Conservation (phyloP, 352 stramenopile species). For the Pythium plurisporium region DNA sequence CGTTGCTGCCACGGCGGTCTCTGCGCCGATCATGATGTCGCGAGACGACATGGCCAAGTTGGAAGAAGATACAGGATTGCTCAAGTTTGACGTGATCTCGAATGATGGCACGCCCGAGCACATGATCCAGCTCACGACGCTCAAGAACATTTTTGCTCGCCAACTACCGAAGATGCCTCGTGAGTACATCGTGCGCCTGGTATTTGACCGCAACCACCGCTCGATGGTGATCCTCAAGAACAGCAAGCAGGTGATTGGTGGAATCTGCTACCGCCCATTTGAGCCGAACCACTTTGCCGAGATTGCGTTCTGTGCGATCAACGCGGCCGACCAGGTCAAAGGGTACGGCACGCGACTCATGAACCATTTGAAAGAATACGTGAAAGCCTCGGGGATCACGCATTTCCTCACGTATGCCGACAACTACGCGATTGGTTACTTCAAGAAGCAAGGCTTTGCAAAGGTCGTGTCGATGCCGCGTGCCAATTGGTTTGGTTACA, state of each 20-base stretch:
- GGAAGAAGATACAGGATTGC: conserved; percentile 69
- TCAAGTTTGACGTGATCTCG: conserved; percentile 87
- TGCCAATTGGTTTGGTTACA: conserved; percentile 95
- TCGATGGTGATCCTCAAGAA: conserved; percentile 94
- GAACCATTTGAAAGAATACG: conserved; percentile 99
- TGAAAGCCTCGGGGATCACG: conserved; percentile 87
- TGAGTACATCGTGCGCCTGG: conserved; percentile 98
- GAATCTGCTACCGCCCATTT: conserved; percentile 98
- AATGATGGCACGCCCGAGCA: conserved; percentile 88
- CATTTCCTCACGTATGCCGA: conserved; percentile 99
- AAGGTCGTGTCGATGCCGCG: conserved; percentile 84
- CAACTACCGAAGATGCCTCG: conserved; percentile 99
- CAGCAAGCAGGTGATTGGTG: conserved; percentile 92
- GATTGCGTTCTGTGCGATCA: conserved; percentile 99
- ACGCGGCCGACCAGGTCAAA: conserved; percentile 93
- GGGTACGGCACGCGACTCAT: conserved; percentile 99
- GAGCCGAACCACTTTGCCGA: conserved; percentile 95
- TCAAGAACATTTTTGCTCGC: conserved; percentile 98
- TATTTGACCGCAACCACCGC: conserved; percentile 95
- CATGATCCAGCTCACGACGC: conserved; percentile 90
- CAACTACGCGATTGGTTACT: conserved; percentile 99
- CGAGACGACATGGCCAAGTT: conserved; percentile 87
- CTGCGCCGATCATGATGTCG: conserved; percentile 59
- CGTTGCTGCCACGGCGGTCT: neutral
- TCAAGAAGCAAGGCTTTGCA: conserved; percentile 96